Conservation (phyloP, 139 green algal species). For the Chlamydomonas incerta region DNA sequence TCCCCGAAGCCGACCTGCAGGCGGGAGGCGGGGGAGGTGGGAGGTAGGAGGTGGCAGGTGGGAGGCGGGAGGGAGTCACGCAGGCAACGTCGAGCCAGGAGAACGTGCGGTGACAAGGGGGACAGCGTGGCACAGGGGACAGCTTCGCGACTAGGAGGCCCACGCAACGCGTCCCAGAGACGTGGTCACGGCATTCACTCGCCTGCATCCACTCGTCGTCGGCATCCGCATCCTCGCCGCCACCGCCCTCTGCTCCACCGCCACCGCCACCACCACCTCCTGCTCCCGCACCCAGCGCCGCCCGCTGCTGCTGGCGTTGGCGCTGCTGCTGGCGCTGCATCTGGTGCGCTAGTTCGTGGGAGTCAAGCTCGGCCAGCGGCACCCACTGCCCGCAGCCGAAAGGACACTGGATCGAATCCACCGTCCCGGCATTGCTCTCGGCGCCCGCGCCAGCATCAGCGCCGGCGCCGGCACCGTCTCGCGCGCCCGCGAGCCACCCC, state of each 20-base stretch:
- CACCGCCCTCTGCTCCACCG: not conserved
- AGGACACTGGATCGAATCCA: not conserved
- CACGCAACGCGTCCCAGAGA: no score
- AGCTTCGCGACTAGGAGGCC: no score
- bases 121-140: no score
- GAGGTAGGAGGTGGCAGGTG: not conserved
- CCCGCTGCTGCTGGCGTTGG: not conserved
- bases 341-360: constrained; percentile 27
- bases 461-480: not conserved
- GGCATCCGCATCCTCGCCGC: not conserved
- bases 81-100: no score
- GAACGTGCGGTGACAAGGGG: no score
- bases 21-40: not conserved
- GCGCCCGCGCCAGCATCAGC: not conserved
- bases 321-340: not conserved
- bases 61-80: no score
- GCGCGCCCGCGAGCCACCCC: no score
- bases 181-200: no score
- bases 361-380: constrained; percentile 22
- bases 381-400: constrained; percentile 41
- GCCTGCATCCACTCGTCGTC: constrained; percentile 20
- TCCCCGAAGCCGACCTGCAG: not conserved
- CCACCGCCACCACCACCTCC: not conserved
- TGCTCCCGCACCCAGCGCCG: no score
- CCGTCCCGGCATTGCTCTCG: no score